These are phyloP conservation scores for Diaporthe ilicicola DNA, from an alignment of 2,329 filamentous ascomycete species.

Conservation along the genomic window DNA sequence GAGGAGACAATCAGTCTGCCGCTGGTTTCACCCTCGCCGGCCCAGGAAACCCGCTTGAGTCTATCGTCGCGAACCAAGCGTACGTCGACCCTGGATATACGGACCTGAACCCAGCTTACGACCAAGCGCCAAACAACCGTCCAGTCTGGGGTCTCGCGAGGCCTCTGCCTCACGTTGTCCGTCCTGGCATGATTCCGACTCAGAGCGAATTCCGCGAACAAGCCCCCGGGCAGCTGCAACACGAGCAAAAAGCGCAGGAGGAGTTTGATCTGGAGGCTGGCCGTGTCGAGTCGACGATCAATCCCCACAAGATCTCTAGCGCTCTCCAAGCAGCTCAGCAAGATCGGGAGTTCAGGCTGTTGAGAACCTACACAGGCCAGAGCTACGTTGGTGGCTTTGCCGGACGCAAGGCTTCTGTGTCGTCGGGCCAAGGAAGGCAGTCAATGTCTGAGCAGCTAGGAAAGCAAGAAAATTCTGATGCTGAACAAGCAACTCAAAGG, in stretches of 20 bases:
- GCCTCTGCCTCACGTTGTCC: slow-evolving; percentile 61
- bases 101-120: slow-evolving; percentile 62
- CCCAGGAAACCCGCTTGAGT: slow-evolving; percentile 27
- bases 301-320: slow-evolving; percentile 29
- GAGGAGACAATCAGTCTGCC: slow-evolving; percentile 9
- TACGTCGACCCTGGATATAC: slow-evolving; percentile 63
- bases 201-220: slow-evolving; percentile 46
- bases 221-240: slow-evolving; percentile 26
- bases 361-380: slow-evolving; percentile 29
- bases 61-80: slow-evolving; percentile 46
- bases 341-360: slow-evolving; percentile 30
- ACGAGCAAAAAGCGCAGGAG: slow-evolving; percentile 28
- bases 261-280: slow-evolving; percentile 31
- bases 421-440: slow-evolving; percentile 9
- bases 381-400: background rate
- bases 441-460: slow-evolving; percentile 11
- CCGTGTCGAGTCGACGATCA: slow-evolving; percentile 29
- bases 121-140: slow-evolving; percentile 55
- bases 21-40: slow-evolving; percentile 33
- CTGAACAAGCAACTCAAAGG: background rate
- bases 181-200: slow-evolving; percentile 60
- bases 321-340: slow-evolving; percentile 30
- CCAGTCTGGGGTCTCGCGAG: slow-evolving; percentile 64
- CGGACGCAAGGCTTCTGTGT: slow-evolving; percentile 26
- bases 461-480: slow-evolving; percentile 17